Evolutionary conservation across 2,329 filamentous ascomycete species (phyloP).

Genomic region (Aspergillus chevalieri): DNA sequence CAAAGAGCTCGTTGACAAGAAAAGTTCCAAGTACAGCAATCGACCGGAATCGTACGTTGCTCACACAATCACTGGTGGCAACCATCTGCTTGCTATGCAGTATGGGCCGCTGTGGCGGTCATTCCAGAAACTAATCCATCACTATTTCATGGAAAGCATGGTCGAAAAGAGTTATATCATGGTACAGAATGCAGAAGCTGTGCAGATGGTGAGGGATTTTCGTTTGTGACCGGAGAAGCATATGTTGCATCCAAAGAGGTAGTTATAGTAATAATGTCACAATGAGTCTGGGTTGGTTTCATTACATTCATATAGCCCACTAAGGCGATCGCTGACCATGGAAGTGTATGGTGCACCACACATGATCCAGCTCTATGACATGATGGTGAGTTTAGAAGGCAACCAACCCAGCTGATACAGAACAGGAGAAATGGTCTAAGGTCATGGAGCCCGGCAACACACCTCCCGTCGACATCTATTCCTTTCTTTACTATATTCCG

Average conservation of each 20-base stretch:
- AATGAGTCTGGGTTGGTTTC: slow-evolving; percentile 26
- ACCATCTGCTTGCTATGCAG: slow-evolving; percentile 45
- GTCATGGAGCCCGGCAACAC: slow-evolving; percentile 44
- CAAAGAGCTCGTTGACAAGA: slow-evolving; percentile 44
- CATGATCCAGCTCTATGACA: slow-evolving; percentile 35
- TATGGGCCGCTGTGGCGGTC: slow-evolving; percentile 43
- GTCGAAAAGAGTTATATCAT: slow-evolving; percentile 39
- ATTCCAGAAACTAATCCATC: slow-evolving; percentile 41
- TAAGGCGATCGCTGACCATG: background rate
- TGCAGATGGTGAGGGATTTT: slow-evolving; percentile 38
- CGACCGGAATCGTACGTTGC: slow-evolving; percentile 39
- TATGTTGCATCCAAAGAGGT: slow-evolving; percentile 45
- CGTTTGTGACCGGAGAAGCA: slow-evolving; percentile 36
- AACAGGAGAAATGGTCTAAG: slow-evolving; percentile 33
- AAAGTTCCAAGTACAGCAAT: slow-evolving; percentile 38
- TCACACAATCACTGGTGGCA: slow-evolving; percentile 39
- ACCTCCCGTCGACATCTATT: slow-evolving; percentile 45
- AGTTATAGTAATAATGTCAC: slow-evolving; percentile 46
- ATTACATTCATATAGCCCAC: background rate
- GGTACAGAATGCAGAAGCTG: slow-evolving; percentile 44
- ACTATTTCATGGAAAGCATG: slow-evolving; percentile 41
- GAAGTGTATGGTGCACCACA: slow-evolving; percentile 30
- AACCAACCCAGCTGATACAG: background rate
- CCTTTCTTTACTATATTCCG: slow-evolving; percentile 39
- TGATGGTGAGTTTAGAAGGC: slow-evolving; percentile 25